A percentile compares a stretch with the other conserved stretches of the same genome.
Conservation (phyloP, 108 stramenopile species). For the Poteriospumella lacustris region DNA sequence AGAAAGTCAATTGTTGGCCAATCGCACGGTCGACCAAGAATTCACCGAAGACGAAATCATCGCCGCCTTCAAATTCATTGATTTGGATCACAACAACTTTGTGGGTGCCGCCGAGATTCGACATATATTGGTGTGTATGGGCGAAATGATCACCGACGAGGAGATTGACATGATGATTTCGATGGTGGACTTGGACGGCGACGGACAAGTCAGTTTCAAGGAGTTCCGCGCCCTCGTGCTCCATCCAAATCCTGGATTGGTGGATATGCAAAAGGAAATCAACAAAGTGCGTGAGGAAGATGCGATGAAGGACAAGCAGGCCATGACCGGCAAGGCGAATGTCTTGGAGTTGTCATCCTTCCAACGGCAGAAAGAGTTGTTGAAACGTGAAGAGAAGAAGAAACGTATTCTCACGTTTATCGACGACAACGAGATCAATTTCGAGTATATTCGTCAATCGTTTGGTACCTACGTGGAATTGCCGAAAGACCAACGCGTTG, state of each 20-base stretch:
- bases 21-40: conserved; percentile 33
- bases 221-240: conserved; percentile 64
- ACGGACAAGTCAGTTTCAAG: conserved; percentile 69
- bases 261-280: conserved; percentile 37
- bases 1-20: background rate
- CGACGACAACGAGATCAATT: conserved; percentile 31
- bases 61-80: conserved; percentile 65
- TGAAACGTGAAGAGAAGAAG: conserved; percentile 32
- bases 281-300: background rate
- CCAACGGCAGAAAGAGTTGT: conserved; percentile 31
- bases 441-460: background rate
- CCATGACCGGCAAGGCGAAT: background rate
- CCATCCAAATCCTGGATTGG: conserved; percentile 62
- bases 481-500: background rate
- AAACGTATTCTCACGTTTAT: conserved; percentile 31
- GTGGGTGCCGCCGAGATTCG: conserved; percentile 70
- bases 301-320: conserved; percentile 26
- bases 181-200: conserved; percentile 71
- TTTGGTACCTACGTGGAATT: background rate
- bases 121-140: conserved; percentile 72
- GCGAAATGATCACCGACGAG: conserved; percentile 74
- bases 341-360: background rate
- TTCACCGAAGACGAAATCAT: conserved; percentile 68
- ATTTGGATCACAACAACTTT: conserved; percentile 67
- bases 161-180: conserved; percentile 76